Base-by-base conservation (phyloP, 208 protist species). In the Tritrichomonas musculus region DNA sequence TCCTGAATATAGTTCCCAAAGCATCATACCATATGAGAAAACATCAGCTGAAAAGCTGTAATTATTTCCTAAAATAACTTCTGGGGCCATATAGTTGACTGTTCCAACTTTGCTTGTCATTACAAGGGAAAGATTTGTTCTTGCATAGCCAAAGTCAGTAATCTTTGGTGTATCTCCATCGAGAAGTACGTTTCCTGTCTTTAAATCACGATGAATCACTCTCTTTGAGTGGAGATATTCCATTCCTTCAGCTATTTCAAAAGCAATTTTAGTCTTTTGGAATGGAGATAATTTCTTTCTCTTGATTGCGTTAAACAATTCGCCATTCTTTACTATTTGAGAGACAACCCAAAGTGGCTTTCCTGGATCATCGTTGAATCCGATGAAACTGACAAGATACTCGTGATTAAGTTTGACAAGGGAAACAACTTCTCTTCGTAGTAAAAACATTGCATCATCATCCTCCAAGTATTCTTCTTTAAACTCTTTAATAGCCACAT, bases 11-110 rank as follows among this genome's bases (percentile, higher is more conserved):
- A 84, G 49, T 84, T 84, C 73, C 73, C 73, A 84, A 22, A 84
- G 44, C 73, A 84, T 84, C 44, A 84, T 53, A 13, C 41, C 36
- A 30, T 47, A 84, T n/a, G 73, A 84, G 44, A 84, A 84, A 30
- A 44, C 20, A n/a, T 84, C 73, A 2, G 73, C 73, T 44, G 49
- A 53, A n/a, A 84, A 53, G n/a, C 9, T 84, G 44, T 84, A 84
- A 14, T n/a, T 9, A 25, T 8, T 25, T 13, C 44, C 5, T 33
- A 1, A 1, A 33, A 84, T 84, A n/a, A 84, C 73, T 84, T 84
- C 73, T n/a, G 73, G 73, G 17, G 73, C 73, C 73, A 84, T 84
- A 53, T 84, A 84, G 22, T 84, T 84, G 11, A 47, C 49, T 47
- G 73, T 84, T 25, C 73, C 73, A 30, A 84, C 44, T 49, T 27